Percentiles rank a stretch among this genome's conserved stretches.
Conservation (phyloP, 192 early-diverging fungal species). For the Dissophora globulifera region DNA sequence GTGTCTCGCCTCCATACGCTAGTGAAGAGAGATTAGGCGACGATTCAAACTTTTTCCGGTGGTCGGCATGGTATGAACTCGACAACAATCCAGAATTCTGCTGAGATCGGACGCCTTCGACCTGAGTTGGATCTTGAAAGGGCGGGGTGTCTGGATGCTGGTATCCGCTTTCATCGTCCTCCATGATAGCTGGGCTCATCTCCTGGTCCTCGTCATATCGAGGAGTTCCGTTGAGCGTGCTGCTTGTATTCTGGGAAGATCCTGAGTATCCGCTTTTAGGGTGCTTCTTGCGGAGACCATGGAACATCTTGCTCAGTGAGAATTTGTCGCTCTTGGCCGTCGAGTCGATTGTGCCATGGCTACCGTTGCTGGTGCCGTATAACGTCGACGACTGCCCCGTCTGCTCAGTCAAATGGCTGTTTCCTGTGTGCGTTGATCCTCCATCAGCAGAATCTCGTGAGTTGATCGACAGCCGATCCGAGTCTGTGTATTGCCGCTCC, state of each 20-base stretch:
- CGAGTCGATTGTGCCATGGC: conserved; percentile 9
- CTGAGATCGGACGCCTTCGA: not conserved
- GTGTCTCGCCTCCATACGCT: not conserved
- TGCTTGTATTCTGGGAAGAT: too few relatives aligned
- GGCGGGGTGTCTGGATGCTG: not conserved
- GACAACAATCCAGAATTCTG: not conserved
- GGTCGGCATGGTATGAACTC: conserved; percentile 11
- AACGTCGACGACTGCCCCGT: conserved; percentile 9
- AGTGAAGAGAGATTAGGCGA: conserved; percentile 25
- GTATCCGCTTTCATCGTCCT: conserved; percentile 11
- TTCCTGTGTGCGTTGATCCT: conserved; percentile 20
- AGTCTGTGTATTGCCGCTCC: not conserved
- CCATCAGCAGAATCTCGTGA: conserved; percentile 49
- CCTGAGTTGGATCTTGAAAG: conserved; percentile 3
- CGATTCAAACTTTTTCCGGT: conserved; percentile 35
- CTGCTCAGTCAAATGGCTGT: conserved; percentile 8
- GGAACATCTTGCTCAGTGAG: conserved; percentile 46
- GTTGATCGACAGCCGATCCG: conserved; percentile 22
- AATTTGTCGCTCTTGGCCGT: conserved; percentile 34
- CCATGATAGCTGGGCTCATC: not conserved
- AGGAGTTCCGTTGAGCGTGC: too few relatives aligned
- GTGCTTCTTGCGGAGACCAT: conserved; percentile 46
- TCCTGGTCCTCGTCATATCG: conserved; percentile 6
- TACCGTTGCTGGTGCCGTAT: conserved; percentile 25
- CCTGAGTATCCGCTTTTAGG: conserved; percentile 35